Evolutionary conservation across 331 rosid species (phyloP).

Genomic region (Stylosanthes scabra): DNA sequence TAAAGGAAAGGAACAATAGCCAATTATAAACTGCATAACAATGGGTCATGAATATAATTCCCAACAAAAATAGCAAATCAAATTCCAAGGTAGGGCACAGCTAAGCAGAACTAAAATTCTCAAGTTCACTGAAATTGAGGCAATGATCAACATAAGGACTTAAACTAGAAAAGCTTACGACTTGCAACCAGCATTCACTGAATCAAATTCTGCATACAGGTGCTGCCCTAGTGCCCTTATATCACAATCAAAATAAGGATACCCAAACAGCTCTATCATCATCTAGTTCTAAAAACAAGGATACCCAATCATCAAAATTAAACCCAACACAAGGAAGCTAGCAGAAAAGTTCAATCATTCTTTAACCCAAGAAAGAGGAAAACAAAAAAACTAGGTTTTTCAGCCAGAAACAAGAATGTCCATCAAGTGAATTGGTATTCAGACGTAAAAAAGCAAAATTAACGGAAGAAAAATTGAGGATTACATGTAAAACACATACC

Average conservation of each 20-base stretch:
- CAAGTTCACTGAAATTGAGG: not conserved
- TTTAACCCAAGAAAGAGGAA: not conserved
- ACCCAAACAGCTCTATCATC: slow-evolving; percentile 2
- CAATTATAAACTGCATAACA: slow-evolving; percentile 16
- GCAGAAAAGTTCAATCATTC: not conserved
- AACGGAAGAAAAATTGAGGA: not conserved
- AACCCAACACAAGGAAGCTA: not conserved
- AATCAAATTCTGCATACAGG: not conserved
- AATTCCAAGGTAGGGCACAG: not conserved
- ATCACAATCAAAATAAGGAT: slow-evolving; percentile 32
- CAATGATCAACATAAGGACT: slow-evolving; percentile 8
- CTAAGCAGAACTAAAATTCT: not conserved
- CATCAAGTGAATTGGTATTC: not conserved
- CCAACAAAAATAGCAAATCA: slow-evolving; percentile 1
- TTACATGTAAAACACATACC: slow-evolving; percentile 5
- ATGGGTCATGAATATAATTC: not conserved
- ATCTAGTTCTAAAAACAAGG: not conserved
- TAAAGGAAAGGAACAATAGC: not conserved
- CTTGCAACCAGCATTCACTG: not conserved
- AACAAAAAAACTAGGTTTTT: not conserved
- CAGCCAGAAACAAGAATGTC: not conserved
- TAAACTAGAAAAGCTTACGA: slow-evolving; percentile 5
- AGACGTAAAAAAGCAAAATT: not conserved
- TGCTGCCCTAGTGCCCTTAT: not conserved
- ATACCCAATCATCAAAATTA: not conserved